phyloP scores from a whole-genome alignment of 441 rosid species.

The Jatropha podagrica region DNA sequence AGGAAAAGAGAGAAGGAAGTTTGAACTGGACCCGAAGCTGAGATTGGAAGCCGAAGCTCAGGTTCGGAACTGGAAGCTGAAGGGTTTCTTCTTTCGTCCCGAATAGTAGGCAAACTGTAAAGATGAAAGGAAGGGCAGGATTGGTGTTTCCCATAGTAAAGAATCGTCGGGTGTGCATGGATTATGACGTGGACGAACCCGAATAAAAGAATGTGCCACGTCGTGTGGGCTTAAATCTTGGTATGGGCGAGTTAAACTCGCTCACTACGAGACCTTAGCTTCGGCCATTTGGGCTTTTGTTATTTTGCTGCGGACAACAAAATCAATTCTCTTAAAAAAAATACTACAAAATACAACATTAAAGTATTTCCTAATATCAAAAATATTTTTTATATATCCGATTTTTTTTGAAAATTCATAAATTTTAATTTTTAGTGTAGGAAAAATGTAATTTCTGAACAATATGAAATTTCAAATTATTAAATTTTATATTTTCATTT shows the following conservation, averaged over 20 bases:
- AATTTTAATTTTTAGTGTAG: no score
- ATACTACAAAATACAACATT: background rate
- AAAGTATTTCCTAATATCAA: background rate
- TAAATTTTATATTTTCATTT: no score
- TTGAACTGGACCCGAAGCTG: constrained; percentile 4
- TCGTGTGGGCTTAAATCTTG: background rate
- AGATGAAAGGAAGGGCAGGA: background rate
- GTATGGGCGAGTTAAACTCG: no score
- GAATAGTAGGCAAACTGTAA: background rate
- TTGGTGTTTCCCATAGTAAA: background rate
- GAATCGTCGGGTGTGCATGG: background rate
- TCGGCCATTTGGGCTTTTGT: background rate
- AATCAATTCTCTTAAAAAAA: no score
- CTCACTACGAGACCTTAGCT: background rate
- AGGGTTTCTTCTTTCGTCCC: background rate
- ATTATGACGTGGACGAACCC: constrained; percentile 15
- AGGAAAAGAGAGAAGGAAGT: background rate
- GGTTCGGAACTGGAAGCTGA: constrained; percentile 7
- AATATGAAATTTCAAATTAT: no score
- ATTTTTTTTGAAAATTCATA: no score
- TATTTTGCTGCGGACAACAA: background rate
- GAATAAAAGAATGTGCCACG: background rate
- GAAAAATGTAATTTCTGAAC: no score
- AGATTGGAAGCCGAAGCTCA: constrained; percentile 1
- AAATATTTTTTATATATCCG: no score